phyloP scores from a whole-genome alignment of 1,284 basidiomycete genomes.

The Sporisorium sorghi region DNA sequence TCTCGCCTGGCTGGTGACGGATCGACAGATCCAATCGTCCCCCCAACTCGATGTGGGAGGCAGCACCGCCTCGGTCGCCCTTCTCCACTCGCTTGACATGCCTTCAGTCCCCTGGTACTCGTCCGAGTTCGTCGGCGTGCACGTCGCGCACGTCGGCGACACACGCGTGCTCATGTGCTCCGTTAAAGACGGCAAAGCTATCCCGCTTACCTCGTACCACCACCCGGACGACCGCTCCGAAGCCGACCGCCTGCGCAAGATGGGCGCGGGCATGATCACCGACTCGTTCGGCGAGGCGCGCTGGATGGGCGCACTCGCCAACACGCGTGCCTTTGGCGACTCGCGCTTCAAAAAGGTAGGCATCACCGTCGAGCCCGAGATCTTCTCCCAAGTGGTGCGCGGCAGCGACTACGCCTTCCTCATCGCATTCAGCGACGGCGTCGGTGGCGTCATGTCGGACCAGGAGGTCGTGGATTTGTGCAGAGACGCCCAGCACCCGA shows the following conservation, averaged over 20 bases:
- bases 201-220: slow-evolving; percentile 78
- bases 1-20: slow-evolving; percentile 64
- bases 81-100: slow-evolving; percentile 85
- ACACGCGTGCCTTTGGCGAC: slow-evolving; percentile 94
- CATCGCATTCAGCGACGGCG: slow-evolving; percentile 76
- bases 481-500: slow-evolving; percentile 79
- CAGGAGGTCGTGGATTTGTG: slow-evolving; percentile 94
- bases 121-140: slow-evolving; percentile 70
- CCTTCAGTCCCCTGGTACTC: slow-evolving; percentile 72
- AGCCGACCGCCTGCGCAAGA: slow-evolving; percentile 82
- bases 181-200: slow-evolving; percentile 78
- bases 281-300: slow-evolving; percentile 95
- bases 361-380: slow-evolving; percentile 91
- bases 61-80: slow-evolving; percentile 87
- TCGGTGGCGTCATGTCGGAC: slow-evolving; percentile 89
- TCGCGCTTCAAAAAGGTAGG: slow-evolving; percentile 80
- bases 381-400: slow-evolving; percentile 81
- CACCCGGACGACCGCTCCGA: slow-evolving; percentile 91
- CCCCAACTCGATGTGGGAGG: slow-evolving; percentile 72
- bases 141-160: slow-evolving; percentile 87
- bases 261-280: slow-evolving; percentile 88
- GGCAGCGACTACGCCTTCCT: slow-evolving; percentile 62
- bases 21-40: slow-evolving; percentile 61
- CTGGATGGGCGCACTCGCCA: slow-evolving; percentile 96
- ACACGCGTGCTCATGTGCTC: slow-evolving; percentile 87